Conservation (phyloP, 495 filamentous ascomycete species). For the Penicillium cataractarum region DNA sequence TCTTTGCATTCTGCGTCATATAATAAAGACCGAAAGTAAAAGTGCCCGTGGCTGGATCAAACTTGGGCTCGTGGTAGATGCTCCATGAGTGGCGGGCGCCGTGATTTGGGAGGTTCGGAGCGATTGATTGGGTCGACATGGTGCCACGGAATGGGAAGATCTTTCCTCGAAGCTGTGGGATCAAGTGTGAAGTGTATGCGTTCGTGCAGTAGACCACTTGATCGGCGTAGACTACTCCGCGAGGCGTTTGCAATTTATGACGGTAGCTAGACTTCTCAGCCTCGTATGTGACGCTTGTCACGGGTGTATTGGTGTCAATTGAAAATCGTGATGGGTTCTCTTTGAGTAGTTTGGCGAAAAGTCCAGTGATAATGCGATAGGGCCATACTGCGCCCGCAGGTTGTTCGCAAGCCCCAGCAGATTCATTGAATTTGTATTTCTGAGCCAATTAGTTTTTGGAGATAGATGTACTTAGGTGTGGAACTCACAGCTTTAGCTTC, state of each 20-base stretch:
- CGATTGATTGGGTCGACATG: constrained; percentile 2
- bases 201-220: constrained; percentile 11
- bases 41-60: constrained; percentile 2
- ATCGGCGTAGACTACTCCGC: constrained; percentile 2
- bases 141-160: constrained; percentile 9
- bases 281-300: constrained; percentile 4
- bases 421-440: constrained; percentile 13
- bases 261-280: background rate
- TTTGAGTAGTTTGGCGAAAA: constrained; percentile 5
- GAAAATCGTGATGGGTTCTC: constrained; percentile 1
- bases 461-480: background rate
- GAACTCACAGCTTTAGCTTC: constrained; percentile 1
- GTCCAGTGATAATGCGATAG: constrained; percentile 1
- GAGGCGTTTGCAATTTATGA: background rate
- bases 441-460: background rate
- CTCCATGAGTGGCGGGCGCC: constrained; percentile 7
- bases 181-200: constrained; percentile 5
- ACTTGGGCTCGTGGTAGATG: constrained; percentile 8
- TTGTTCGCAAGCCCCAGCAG: constrained; percentile 7
- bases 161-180: constrained; percentile 3
- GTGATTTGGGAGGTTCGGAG: constrained; percentile 2
- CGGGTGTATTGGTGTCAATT: constrained; percentile 8
- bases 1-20: constrained; percentile 11
- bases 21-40: constrained; percentile 8
- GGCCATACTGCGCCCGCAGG: constrained; percentile 6